phyloP scores from a whole-genome alignment of 75 land plant genomes.

The Pinus taeda region DNA sequence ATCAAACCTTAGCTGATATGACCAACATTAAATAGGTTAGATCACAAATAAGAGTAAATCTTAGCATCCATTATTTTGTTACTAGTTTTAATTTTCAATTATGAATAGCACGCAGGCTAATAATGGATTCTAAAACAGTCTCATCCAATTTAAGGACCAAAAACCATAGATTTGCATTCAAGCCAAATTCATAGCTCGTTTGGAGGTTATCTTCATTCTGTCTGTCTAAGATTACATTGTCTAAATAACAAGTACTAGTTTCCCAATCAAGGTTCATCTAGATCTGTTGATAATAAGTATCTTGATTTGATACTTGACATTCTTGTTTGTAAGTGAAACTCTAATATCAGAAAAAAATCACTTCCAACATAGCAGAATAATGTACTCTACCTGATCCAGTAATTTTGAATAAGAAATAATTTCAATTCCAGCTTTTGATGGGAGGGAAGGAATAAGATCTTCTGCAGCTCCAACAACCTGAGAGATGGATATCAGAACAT shows the following conservation, averaged over 20 bases:
- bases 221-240: no score
- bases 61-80: no score
- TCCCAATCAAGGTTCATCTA: not conserved
- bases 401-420: slow-evolving; percentile 59
- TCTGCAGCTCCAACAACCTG: slow-evolving; percentile 84
- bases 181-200: no score
- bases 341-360: not conserved
- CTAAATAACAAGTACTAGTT: not conserved
- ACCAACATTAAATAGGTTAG: no score
- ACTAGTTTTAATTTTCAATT: no score
- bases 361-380: not conserved
- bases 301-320: not conserved
- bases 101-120: no score
- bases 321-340: not conserved
- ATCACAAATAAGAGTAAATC: no score
- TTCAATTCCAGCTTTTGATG: slow-evolving; percentile 53
- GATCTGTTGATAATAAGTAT: not conserved
- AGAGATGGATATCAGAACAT: slow-evolving; percentile 9
- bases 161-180: no score
- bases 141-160: no score
- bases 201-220: no score
- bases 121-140: no score
- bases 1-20: no score
- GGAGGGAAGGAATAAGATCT: slow-evolving; percentile 59
- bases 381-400: slow-evolving; percentile 39